Conservation (phyloP, 1,284 basidiomycete species). For the Boletus semigastroideus region DNA sequence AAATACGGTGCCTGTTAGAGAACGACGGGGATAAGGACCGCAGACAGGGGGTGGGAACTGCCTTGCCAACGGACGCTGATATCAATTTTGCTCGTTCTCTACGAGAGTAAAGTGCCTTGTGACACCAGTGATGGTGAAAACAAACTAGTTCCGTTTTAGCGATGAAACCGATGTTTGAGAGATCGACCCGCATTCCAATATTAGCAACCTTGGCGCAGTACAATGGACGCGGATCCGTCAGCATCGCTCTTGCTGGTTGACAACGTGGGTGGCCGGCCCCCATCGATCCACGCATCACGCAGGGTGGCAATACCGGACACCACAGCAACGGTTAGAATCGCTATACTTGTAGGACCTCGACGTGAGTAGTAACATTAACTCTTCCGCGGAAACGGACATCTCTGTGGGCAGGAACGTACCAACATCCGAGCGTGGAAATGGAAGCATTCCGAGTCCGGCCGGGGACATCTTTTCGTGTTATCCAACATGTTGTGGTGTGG, state of each 20-base stretch:
- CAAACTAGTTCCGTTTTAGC: neutral
- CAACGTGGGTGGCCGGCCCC: neutral
- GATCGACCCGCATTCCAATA: neutral
- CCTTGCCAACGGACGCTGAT: slow-evolving; percentile 10
- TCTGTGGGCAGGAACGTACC: neutral
- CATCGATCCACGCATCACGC: slow-evolving; percentile 2
- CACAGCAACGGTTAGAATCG: neutral
- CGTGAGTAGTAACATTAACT: neutral
- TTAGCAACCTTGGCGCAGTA: slow-evolving; percentile 2
- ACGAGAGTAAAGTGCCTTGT: neutral
- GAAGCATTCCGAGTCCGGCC: neutral
- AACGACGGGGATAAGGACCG: slow-evolving; percentile 12
- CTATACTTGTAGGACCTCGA: neutral
- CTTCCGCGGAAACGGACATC: neutral
- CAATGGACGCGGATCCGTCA: neutral
- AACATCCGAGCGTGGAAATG: neutral
- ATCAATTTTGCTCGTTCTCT: neutral
- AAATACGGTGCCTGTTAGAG: slow-evolving; percentile 18
- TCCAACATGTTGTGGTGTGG: neutral
- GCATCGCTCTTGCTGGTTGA: neutral
- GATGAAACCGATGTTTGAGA: neutral
- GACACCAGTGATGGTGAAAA: slow-evolving; percentile 1
- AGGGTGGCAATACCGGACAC: neutral
- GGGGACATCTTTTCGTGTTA: neutral
- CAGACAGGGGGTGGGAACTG: slow-evolving; percentile 21